Evolutionary conservation across 495 filamentous ascomycete species (phyloP).

Genomic region (Xylaria grammica): DNA sequence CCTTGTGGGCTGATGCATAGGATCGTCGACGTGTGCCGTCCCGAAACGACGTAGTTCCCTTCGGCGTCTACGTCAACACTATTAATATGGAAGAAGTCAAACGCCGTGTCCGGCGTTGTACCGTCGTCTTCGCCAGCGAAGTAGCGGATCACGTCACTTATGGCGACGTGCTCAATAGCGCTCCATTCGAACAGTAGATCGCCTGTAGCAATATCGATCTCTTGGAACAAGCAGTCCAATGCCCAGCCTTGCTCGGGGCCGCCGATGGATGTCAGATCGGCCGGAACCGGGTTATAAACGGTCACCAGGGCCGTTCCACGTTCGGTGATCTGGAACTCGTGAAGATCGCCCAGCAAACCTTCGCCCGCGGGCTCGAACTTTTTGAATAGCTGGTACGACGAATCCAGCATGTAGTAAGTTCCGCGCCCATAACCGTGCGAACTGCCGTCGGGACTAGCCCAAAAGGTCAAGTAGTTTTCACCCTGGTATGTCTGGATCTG

Average conservation of each 20-base stretch:
- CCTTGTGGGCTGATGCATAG: slow-evolving; percentile 44
- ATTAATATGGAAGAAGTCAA: slow-evolving; percentile 50
- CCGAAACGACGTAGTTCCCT: slow-evolving; percentile 49
- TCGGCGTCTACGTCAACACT: slow-evolving; percentile 35
- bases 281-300: slow-evolving; percentile 41
- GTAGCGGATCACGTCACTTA: slow-evolving; percentile 20
- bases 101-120: slow-evolving; percentile 20
- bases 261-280: slow-evolving; percentile 41
- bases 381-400: slow-evolving; percentile 25
- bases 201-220: slow-evolving; percentile 53
- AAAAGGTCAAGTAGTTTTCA: slow-evolving; percentile 29
- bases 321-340: slow-evolving; percentile 35
- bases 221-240: slow-evolving; percentile 50
- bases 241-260: slow-evolving; percentile 49
- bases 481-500: slow-evolving; percentile 23
- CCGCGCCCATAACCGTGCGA: slow-evolving; percentile 24
- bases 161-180: slow-evolving; percentile 10
- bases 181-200: slow-evolving; percentile 46
- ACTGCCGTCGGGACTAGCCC: slow-evolving; percentile 23
- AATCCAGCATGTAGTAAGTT: slow-evolving; percentile 29
- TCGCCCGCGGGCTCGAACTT: slow-evolving; percentile 23
- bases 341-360: slow-evolving; percentile 23
- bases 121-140: slow-evolving; percentile 25
- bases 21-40: slow-evolving; percentile 42
- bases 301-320: slow-evolving; percentile 50